A percentile compares a stretch with the other conserved stretches of the same genome.
Conservation (phyloP, 768 basidiomycete genomes). For the Lactarius indigo region DNA sequence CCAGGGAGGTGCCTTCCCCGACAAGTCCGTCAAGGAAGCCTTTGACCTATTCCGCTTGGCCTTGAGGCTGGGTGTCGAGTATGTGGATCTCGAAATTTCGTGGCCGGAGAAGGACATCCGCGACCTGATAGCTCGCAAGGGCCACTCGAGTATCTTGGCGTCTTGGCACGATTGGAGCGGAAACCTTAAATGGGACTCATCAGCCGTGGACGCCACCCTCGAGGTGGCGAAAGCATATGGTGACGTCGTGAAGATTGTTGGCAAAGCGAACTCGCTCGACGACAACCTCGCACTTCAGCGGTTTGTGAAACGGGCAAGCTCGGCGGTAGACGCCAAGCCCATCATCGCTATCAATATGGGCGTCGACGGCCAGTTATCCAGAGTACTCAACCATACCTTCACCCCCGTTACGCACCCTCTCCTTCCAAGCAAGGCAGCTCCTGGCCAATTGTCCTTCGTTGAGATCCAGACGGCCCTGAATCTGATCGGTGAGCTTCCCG, state of each 20-base stretch:
- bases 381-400: conserved; percentile 80
- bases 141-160: conserved; percentile 75
- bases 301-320: conserved; percentile 55
- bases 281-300: conserved; percentile 79
- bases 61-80: conserved; percentile 82
- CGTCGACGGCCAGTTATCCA: conserved; percentile 80
- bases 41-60: conserved; percentile 75
- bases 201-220: conserved; percentile 65
- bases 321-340: conserved; percentile 59
- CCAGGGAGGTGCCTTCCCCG: conserved; percentile 92
- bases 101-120: conserved; percentile 62
- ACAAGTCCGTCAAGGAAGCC: conserved; percentile 65
- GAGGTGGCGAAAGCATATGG: conserved; percentile 61
- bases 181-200: conserved; percentile 72
- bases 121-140: conserved; percentile 58
- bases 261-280: conserved; percentile 67
- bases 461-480: conserved; percentile 82
- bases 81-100: conserved; percentile 85
- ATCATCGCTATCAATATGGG: conserved; percentile 97
- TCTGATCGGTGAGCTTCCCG: conserved; percentile 74
- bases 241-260: conserved; percentile 91
- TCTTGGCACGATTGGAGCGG: conserved; percentile 97
- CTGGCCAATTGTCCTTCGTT: conserved; percentile 87
- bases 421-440: conserved; percentile 83
- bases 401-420: conserved; percentile 89